phyloP scores from a whole-genome alignment of 495 filamentous ascomycete genomes.

The Penicillium steckii region DNA sequence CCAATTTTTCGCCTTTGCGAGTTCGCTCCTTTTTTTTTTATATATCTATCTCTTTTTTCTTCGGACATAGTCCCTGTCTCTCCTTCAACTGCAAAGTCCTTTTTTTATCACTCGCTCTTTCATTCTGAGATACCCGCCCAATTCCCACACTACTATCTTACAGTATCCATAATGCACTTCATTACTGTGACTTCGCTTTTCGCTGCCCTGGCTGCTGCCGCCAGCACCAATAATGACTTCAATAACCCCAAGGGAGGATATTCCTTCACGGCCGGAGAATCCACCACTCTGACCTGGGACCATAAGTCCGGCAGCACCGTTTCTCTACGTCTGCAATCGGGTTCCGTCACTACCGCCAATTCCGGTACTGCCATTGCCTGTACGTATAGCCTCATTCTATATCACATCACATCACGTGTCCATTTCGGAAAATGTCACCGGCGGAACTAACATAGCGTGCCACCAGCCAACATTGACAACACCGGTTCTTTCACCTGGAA shows the following conservation, averaged over 20 bases:
- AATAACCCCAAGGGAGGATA: constrained; percentile 46
- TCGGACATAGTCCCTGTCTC: neutral
- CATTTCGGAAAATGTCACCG: neutral
- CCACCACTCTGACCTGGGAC: constrained; percentile 55
- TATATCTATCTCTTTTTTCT: neutral
- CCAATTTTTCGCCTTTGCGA: neutral
- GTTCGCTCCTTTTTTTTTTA: neutral
- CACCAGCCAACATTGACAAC: constrained; percentile 52
- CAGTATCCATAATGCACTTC: constrained; percentile 49
- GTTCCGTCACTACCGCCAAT: constrained; percentile 41
- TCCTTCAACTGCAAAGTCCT: constrained; percentile 1
- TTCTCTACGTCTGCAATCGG: constrained; percentile 53
- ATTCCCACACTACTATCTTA: neutral
- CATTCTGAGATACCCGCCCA: neutral
- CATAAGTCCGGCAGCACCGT: constrained; percentile 53
- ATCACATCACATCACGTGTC: neutral
- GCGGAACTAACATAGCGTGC: constrained; percentile 15
- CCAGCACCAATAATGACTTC: constrained; percentile 51
- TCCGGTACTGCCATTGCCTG: constrained; percentile 50
- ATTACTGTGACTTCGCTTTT: constrained; percentile 37
- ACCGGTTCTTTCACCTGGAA: constrained; percentile 57
- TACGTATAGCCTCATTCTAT: constrained; percentile 31
- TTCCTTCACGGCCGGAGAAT: constrained; percentile 47
- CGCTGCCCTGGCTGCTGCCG: constrained; percentile 37
- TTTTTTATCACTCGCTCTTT: neutral